Percentiles rank a stretch among this genome's conserved stretches.
Conservation (phyloP, 352 stramenopile genomes). For the Pythium sp. region DNA sequence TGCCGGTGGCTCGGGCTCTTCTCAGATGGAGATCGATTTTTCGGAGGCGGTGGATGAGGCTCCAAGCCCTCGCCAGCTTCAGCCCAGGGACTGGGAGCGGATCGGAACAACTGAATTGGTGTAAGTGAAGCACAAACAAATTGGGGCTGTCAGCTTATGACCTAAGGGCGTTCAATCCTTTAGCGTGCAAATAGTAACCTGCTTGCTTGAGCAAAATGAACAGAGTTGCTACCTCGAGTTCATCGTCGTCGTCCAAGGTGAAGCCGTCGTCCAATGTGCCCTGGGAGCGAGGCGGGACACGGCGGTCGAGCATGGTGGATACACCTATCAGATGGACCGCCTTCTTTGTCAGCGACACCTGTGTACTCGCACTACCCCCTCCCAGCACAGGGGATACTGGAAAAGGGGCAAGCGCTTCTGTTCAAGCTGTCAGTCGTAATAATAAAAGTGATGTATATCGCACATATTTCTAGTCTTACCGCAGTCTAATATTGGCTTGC, state of each 20-base stretch:
- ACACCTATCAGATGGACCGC: background rate
- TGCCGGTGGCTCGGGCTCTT: background rate
- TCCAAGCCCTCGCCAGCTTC: slow-evolving; percentile 4
- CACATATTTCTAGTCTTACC: too few species aligned
- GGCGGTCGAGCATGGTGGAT: background rate
- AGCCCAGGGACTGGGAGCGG: slow-evolving; percentile 14
- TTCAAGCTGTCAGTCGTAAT: too few species aligned
- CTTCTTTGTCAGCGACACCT: background rate
- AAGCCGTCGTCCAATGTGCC: background rate
- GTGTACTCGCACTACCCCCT: background rate
- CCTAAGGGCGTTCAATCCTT: too few species aligned
- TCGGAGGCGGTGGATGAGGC: slow-evolving; percentile 2
- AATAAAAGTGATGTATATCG: too few species aligned
- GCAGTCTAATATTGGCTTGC: too few species aligned
- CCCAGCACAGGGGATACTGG: too few species aligned
- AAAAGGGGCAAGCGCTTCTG: too few species aligned
- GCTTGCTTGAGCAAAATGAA: too few species aligned
- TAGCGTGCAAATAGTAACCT: too few species aligned
- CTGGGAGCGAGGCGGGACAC: background rate
- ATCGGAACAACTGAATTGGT: slow-evolving; percentile 10
- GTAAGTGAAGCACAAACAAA: background rate
- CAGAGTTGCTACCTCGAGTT: slow-evolving; percentile 5
- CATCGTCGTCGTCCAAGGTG: slow-evolving; percentile 11
- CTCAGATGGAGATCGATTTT: background rate
- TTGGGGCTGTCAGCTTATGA: background rate